Evolutionary conservation across 2,329 filamentous ascomycete species (phyloP), one percentile per base, ranked within the genome.

Genomic region (Fusarium goolgardi): DNA sequence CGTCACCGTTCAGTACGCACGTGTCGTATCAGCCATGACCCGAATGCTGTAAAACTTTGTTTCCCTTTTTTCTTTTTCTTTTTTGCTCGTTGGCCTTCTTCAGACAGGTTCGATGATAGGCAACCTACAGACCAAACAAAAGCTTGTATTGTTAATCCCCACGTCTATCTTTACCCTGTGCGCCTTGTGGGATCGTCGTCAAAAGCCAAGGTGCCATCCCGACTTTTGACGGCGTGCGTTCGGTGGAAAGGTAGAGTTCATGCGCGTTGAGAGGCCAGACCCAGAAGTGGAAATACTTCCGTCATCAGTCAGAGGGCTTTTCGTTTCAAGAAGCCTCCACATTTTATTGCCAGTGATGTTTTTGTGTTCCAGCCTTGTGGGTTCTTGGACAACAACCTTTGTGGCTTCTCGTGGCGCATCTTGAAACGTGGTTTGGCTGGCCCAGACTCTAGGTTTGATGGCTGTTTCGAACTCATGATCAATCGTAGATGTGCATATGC

Each of bases 21-120:
- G 23, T 21, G 35, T 46, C 67, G 67, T 69, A 71, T 70, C 63
- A 61, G 54, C 23, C 55, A 70, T 69, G 54, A 52, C 55, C 67
- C 59, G 51, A 55, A 62, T 44, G 67, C 49, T 62, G 67, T 70
- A 63, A 59, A 53, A 68, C 66, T 58, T 39, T 44, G 1, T 39
- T 20, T 35, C 23, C 15, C 18, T 21, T 23, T n/a, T 18, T 23
- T 23, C 6, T 5, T 12, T 13, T 32, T n/a, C n/a, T n/a, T n/a
- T n/a, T n/a, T n/a, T n/a, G n/a, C n/a, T n/a, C 31, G 10, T 4
- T 29, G 27, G 10, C 27, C 27, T 11, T 29, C 9, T 4, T 29
- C 27, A 29, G 27, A 11, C 31, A 46, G 46, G 52, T 52, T 32
- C 31, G 20, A 49, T 40, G 32, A 34, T 18, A 65, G 59, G 51